Conservation (phyloP, 805 yeast species). For the Schizosaccharomyces japonicus region DNA sequence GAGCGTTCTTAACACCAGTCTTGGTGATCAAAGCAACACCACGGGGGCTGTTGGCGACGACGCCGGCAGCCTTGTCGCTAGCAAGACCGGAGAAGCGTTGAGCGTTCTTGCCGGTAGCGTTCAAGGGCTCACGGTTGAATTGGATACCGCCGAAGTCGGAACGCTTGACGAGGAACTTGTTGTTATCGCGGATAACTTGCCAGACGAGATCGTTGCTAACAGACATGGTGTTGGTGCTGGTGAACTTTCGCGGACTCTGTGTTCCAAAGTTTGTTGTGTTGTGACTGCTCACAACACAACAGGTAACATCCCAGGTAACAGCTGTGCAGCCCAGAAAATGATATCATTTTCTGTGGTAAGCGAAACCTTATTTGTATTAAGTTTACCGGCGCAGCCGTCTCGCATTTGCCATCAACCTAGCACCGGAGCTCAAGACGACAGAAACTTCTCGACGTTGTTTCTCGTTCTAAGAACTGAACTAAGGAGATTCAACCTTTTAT, state of each 20-base stretch:
- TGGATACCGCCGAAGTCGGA: constrained; percentile 4
- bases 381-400: too few species aligned
- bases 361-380: too few species aligned
- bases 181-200: constrained; percentile 5
- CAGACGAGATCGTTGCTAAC: constrained; percentile 5
- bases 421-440: too few species aligned
- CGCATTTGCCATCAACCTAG: too few species aligned
- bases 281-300: too few species aligned
- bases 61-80: constrained; percentile 28
- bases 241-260: background rate
- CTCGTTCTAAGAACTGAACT: too few species aligned
- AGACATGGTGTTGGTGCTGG: constrained; percentile 4
- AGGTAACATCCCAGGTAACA: too few species aligned
- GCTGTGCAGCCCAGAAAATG: too few species aligned
- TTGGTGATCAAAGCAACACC: constrained; percentile 21
- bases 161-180: constrained; percentile 1
- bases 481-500: too few species aligned
- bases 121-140: constrained; percentile 25
- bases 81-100: constrained; percentile 24
- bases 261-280: background rate
- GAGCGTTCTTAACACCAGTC: constrained; percentile 22
- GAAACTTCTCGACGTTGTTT: too few species aligned
- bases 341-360: too few species aligned
- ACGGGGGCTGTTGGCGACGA: constrained; percentile 18
- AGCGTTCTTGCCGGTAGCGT: constrained; percentile 25